phyloP scores from a whole-genome alignment of 2,329 filamentous ascomycete species.

The Mycosphaerelloides madeirae region DNA sequence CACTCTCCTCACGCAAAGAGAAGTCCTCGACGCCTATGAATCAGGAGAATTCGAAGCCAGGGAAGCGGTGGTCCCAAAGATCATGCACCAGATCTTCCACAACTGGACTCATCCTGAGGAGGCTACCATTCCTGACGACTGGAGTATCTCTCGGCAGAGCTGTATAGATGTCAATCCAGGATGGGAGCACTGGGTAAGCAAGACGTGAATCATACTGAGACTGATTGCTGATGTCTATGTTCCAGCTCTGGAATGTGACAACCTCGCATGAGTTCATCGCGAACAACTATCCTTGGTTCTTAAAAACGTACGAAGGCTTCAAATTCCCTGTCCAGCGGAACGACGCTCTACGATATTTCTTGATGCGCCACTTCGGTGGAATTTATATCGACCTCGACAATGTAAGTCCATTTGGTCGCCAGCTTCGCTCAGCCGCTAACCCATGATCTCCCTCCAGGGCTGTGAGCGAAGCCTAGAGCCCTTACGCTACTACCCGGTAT shows the following conservation, averaged over 20 bases:
- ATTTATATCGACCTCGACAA: constrained; percentile 73
- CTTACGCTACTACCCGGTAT: constrained; percentile 62
- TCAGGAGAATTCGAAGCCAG: not conserved
- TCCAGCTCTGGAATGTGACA: constrained; percentile 13
- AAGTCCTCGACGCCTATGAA: constrained; percentile 2
- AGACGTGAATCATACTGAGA: too few relatives aligned
- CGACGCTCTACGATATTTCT: constrained; percentile 69
- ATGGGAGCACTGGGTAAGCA: constrained; percentile 5
- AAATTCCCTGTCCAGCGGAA: constrained; percentile 70
- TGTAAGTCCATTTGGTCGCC: too few relatives aligned
- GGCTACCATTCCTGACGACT: constrained; percentile 1
- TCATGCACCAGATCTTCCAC: constrained; percentile 10
- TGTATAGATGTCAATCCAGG: constrained; percentile 6
- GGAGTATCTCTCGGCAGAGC: not conserved
- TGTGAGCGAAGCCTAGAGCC: constrained; percentile 60
- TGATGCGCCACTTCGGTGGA: constrained; percentile 68
- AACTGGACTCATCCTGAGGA: constrained; percentile 7
- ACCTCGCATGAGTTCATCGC: constrained; percentile 13
- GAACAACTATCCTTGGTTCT: constrained; percentile 19
- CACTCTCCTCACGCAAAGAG: constrained; percentile 1
- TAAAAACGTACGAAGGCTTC: constrained; percentile 65
- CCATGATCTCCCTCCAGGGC: too few relatives aligned
- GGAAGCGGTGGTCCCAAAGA: constrained; percentile 1
- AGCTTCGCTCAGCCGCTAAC: too few relatives aligned
- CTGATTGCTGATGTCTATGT: not conserved